A percentile compares a stretch with the other conserved stretches of the same genome.
Evolutionary conservation across 768 basidiomycete species (phyloP).

Genomic region (Boletus sp.): DNA sequence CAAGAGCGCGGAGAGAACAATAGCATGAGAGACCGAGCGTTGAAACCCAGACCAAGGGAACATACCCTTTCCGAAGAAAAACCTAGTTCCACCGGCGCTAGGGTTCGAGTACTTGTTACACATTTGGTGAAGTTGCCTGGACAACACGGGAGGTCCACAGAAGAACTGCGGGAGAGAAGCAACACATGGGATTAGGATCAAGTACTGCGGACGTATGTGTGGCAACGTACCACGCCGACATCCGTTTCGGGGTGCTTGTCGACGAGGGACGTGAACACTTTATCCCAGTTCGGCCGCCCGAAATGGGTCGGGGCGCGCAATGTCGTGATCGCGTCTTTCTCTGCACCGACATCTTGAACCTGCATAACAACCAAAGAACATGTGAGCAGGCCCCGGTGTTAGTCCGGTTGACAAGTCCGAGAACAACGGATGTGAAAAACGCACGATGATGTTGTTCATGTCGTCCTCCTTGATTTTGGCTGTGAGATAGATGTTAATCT

Average conservation of each 20-base stretch:
- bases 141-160: conserved; percentile 78
- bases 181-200: not conserved
- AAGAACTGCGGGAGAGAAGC: conserved; percentile 51
- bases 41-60: not conserved
- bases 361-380: conserved; percentile 17
- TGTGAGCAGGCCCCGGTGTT: not conserved
- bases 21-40: conserved; percentile 1
- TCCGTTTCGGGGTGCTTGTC: conserved; percentile 88
- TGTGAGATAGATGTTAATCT: conserved; percentile 93
- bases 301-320: conserved; percentile 91
- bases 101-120: conserved; percentile 83
- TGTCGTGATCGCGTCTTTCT: conserved; percentile 87
- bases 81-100: conserved; percentile 66
- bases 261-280: conserved; percentile 65
- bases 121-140: conserved; percentile 69
- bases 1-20: not conserved
- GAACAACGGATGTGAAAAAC: conserved; percentile 17
- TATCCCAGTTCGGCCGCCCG: conserved; percentile 85
- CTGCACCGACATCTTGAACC: conserved; percentile 89
- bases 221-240: conserved; percentile 70
- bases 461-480: conserved; percentile 90
- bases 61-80: conserved; percentile 89
- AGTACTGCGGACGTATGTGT: not conserved
- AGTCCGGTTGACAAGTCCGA: not conserved
- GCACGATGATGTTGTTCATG: conserved; percentile 86